A percentile compares a stretch with the other conserved stretches of the same genome.
These are phyloP conservation scores for Penicillium manginii DNA, from an alignment of 495 filamentous ascomycete species.

Conservation along the genomic window DNA sequence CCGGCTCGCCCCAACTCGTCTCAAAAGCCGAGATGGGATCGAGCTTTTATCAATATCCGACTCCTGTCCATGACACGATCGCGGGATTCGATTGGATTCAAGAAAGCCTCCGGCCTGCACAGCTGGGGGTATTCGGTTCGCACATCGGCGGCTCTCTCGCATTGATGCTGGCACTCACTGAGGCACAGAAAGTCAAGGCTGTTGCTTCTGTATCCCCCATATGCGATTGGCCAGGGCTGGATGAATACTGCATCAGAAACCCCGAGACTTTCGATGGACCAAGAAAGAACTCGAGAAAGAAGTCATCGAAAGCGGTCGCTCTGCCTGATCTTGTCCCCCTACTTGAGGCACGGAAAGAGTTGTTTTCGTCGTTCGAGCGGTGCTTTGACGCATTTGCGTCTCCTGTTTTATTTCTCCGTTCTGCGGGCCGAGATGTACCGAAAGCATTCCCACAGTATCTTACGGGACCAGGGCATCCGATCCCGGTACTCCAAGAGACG, in stretches of 20 bases:
- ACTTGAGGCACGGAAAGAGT: slow-evolving; percentile 38
- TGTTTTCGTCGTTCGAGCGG: slow-evolving; percentile 52
- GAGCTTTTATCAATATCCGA: slow-evolving; percentile 37
- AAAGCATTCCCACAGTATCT: slow-evolving; percentile 36
- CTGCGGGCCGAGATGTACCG: slow-evolving; percentile 47
- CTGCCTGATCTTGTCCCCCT: slow-evolving; percentile 41
- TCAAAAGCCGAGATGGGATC: not conserved
- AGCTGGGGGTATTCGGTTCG: slow-evolving; percentile 54
- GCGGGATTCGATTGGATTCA: slow-evolving; percentile 46
- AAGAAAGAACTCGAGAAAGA: slow-evolving; percentile 16
- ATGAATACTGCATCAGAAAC: slow-evolving; percentile 37
- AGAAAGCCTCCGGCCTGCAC: slow-evolving; percentile 30
- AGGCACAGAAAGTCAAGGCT: slow-evolving; percentile 47
- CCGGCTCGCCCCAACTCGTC: not conserved
- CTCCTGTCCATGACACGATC: slow-evolving; percentile 48
- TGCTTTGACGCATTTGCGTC: slow-evolving; percentile 65
- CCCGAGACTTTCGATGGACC: not conserved
- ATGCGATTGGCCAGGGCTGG: slow-evolving; percentile 47
- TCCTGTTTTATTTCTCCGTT: slow-evolving; percentile 60
- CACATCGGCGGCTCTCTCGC: slow-evolving; percentile 60
- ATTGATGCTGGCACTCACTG: slow-evolving; percentile 61
- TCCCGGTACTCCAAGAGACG: slow-evolving; percentile 30
- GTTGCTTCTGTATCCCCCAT: slow-evolving; percentile 41
- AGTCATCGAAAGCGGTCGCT: slow-evolving; percentile 12
- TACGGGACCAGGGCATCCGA: slow-evolving; percentile 40